Conservation (phyloP, 257 asterid genomes). For the Solanum pimpinellifolium region DNA sequence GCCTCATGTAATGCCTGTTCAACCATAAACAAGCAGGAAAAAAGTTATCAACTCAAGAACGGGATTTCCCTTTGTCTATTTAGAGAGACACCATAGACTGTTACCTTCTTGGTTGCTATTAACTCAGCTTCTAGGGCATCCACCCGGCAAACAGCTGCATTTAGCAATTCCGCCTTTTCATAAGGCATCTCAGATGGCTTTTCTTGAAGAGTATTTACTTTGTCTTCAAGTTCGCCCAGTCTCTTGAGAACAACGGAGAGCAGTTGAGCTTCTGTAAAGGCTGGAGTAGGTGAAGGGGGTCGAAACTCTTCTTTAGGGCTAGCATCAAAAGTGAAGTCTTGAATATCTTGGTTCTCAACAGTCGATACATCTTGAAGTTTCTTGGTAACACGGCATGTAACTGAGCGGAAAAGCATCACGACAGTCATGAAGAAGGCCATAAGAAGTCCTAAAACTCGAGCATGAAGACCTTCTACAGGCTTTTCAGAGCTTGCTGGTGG, state of each 20-base stretch:
- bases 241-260: constrained; percentile 67
- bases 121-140: constrained; percentile 97
- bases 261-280: constrained; percentile 70
- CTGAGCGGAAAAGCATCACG: constrained; percentile 42
- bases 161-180: constrained; percentile 83
- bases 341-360: constrained; percentile 19
- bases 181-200: constrained; percentile 93
- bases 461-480: constrained; percentile 43
- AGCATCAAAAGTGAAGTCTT: constrained; percentile 40
- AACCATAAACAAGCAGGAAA: neutral
- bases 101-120: constrained; percentile 93
- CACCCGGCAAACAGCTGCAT: constrained; percentile 95
- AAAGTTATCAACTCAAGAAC: neutral
- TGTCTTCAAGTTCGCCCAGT: constrained; percentile 82
- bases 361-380: constrained; percentile 38
- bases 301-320: constrained; percentile 57
- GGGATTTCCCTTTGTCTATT: neutral
- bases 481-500: constrained; percentile 31
- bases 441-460: constrained; percentile 43
- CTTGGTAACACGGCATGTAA: constrained; percentile 33
- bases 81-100: neutral
- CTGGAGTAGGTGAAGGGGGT: constrained; percentile 74
- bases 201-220: constrained; percentile 60
- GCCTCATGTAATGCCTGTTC: constrained; percentile 89
- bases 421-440: constrained; percentile 69